Percentiles rank a stretch among this genome's conserved stretches.
Conservation (phyloP, 768 basidiomycete genomes). For the Russula earlei region DNA sequence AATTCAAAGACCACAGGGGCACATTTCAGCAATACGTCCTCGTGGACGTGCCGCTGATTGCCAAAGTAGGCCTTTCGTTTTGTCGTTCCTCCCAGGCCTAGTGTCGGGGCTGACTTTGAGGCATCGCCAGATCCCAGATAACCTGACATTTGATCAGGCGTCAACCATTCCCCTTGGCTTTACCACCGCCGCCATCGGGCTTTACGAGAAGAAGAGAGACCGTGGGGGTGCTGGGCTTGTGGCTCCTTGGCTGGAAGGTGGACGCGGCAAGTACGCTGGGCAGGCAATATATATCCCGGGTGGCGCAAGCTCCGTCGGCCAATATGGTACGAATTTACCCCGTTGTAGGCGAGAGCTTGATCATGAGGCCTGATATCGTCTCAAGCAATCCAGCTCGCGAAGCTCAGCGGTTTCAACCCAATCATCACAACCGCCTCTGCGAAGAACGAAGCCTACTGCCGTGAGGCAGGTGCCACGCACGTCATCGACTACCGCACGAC, state of each 20-base stretch:
- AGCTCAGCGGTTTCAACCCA: conserved; percentile 18
- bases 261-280: conserved; percentile 34
- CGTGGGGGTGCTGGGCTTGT: conserved; percentile 27
- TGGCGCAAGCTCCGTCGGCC: conserved; percentile 41
- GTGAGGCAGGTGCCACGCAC: conserved; percentile 16
- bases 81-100: not conserved
- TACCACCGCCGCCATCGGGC: conserved; percentile 40
- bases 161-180: conserved; percentile 40
- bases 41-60: conserved; percentile 17
- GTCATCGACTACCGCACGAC: conserved; percentile 19
- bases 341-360: not conserved
- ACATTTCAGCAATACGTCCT: conserved; percentile 21
- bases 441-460: conserved; percentile 7
- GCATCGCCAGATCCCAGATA: conserved; percentile 34
- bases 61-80: conserved; percentile 13
- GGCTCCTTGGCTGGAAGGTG: conserved; percentile 31
- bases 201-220: conserved; percentile 34
- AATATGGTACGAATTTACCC: conserved; percentile 31
- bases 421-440: conserved; percentile 18
- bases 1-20: not conserved
- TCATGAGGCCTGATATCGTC: not conserved
- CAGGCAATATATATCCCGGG: conserved; percentile 41
- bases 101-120: not conserved
- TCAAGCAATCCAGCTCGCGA: conserved; percentile 16
- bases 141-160: conserved; percentile 39